These are phyloP conservation scores for Colletotrichum plurivorum DNA, from an alignment of 2,329 filamentous ascomycete species.

Conservation along the genomic window DNA sequence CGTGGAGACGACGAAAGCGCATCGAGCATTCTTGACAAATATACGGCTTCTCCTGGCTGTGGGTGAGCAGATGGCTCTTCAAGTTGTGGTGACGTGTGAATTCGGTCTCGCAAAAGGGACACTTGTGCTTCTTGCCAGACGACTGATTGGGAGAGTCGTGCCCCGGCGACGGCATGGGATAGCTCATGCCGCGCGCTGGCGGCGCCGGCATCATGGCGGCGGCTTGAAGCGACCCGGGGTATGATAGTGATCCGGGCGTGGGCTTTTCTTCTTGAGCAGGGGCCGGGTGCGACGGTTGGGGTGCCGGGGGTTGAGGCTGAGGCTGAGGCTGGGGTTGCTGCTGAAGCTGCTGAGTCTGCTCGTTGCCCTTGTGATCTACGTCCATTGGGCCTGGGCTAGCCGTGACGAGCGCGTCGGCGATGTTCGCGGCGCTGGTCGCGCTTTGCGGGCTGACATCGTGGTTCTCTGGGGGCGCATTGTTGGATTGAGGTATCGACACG, in stretches of 20 bases:
- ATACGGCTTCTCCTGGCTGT: slow-evolving; percentile 98
- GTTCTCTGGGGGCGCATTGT: slow-evolving; percentile 54
- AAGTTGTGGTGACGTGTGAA: slow-evolving; percentile 98
- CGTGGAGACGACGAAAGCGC: slow-evolving; percentile 92
- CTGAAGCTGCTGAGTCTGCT: slow-evolving; percentile 50
- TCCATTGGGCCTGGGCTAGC: slow-evolving; percentile 70
- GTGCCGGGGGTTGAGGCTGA: slow-evolving; percentile 61
- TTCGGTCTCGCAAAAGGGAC: slow-evolving; percentile 95
- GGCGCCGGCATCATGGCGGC: slow-evolving; percentile 59
- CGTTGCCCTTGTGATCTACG: slow-evolving; percentile 60
- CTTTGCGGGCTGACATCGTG: slow-evolving; percentile 61
- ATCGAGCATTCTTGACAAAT: slow-evolving; percentile 94
- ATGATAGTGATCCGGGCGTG: slow-evolving; percentile 66
- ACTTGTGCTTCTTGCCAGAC: slow-evolving; percentile 89
- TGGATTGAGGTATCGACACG: slow-evolving; percentile 48
- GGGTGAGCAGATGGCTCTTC: slow-evolving; percentile 96
- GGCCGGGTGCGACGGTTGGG: slow-evolving; percentile 54
- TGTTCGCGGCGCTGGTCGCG: slow-evolving; percentile 54
- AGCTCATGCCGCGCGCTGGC: slow-evolving; percentile 67
- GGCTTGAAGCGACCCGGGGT: slow-evolving; percentile 66
- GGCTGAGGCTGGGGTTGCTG: slow-evolving; percentile 63
- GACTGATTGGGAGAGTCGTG: slow-evolving; percentile 67
- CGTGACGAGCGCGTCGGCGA: slow-evolving; percentile 60
- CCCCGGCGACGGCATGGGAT: slow-evolving; percentile 65
- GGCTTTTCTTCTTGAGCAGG: slow-evolving; percentile 66